A percentile compares a stretch with the other conserved stretches of the same genome.
These are phyloP conservation scores for Allantophomopsis lycopodina DNA, from an alignment of 2,329 filamentous ascomycete species.

Conservation along the genomic window DNA sequence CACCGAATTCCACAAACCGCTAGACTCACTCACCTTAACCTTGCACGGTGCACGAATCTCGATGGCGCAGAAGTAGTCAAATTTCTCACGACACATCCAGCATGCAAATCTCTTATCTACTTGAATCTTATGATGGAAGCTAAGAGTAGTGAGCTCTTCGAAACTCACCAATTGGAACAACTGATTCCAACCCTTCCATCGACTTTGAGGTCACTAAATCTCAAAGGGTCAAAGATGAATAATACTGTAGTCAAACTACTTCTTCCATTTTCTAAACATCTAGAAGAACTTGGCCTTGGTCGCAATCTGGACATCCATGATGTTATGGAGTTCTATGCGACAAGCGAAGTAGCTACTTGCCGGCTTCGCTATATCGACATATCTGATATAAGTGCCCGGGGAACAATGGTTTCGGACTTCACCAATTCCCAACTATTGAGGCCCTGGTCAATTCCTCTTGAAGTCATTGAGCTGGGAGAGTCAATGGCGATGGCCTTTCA, in stretches of 20 bases:
- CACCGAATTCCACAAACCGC: constrained; percentile 59
- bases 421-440: constrained; percentile 22
- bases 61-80: constrained; percentile 52
- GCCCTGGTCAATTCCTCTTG: constrained; percentile 48
- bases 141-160: constrained; percentile 58
- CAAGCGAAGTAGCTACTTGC: constrained; percentile 5
- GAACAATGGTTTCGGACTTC: not conserved
- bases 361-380: constrained; percentile 65
- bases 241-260: constrained; percentile 49
- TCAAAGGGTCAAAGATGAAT: constrained; percentile 62
- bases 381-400: constrained; percentile 51
- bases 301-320: constrained; percentile 52
- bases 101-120: constrained; percentile 52
- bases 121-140: constrained; percentile 63
- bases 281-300: constrained; percentile 66
- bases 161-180: constrained; percentile 46
- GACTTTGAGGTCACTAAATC: constrained; percentile 58
- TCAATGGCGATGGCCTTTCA: constrained; percentile 48
- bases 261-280: constrained; percentile 50
- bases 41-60: constrained; percentile 62
- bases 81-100: constrained; percentile 59
- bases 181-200: constrained; percentile 53
- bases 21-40: constrained; percentile 61
- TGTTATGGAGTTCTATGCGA: constrained; percentile 23
- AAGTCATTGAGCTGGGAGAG: constrained; percentile 60